A percentile compares a stretch with the other conserved stretches of the same genome.
Evolutionary conservation across 108 stramenopile genomes (phyloP).

Genomic region (Skeletonema tropicum): DNA sequence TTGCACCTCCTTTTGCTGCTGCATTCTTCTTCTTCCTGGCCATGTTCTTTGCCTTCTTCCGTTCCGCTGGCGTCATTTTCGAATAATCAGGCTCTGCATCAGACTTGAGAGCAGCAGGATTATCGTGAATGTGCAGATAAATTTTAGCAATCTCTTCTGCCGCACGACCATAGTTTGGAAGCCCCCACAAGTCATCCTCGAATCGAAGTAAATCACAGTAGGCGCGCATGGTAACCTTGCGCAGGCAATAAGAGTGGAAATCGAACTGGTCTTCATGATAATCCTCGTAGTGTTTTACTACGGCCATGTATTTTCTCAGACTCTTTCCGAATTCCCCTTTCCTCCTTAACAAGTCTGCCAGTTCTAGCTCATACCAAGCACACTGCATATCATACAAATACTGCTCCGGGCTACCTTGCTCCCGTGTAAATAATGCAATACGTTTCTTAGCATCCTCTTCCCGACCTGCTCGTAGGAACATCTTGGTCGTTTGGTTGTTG

Average conservation of each 20-base stretch:
- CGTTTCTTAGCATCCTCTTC: slow-evolving; percentile 77
- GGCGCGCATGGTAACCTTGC: slow-evolving; percentile 94
- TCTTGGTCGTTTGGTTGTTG: slow-evolving; percentile 97
- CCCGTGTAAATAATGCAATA: slow-evolving; percentile 86
- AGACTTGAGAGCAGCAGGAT: slow-evolving; percentile 52
- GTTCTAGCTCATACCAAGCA: slow-evolving; percentile 97
- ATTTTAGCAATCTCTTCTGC: slow-evolving; percentile 74
- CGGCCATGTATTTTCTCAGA: slow-evolving; percentile 84
- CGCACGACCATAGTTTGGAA: slow-evolving; percentile 81
- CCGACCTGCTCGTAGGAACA: slow-evolving; percentile 90
- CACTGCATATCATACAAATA: slow-evolving; percentile 98
- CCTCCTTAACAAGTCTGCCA: slow-evolving; percentile 69
- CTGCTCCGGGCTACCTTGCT: slow-evolving; percentile 94
- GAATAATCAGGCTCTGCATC: slow-evolving; percentile 83
- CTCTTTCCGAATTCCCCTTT: slow-evolving; percentile 73
- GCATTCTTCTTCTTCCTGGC: slow-evolving; percentile 83
- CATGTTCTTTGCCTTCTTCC: slow-evolving; percentile 86
- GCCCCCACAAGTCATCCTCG: slow-evolving; percentile 87
- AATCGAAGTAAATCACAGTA: slow-evolving; percentile 90
- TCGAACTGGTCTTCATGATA: slow-evolving; percentile 98
- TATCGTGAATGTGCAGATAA: slow-evolving; percentile 80
- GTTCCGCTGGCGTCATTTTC: slow-evolving; percentile 81
- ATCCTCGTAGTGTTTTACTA: slow-evolving; percentile 95
- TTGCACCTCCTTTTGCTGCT: slow-evolving; percentile 35
- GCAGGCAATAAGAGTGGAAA: slow-evolving; percentile 97